Evolutionary conservation across 441 rosid species (phyloP), one percentile per base, ranked within the genome.

Genomic region (Populus tomentosa): DNA sequence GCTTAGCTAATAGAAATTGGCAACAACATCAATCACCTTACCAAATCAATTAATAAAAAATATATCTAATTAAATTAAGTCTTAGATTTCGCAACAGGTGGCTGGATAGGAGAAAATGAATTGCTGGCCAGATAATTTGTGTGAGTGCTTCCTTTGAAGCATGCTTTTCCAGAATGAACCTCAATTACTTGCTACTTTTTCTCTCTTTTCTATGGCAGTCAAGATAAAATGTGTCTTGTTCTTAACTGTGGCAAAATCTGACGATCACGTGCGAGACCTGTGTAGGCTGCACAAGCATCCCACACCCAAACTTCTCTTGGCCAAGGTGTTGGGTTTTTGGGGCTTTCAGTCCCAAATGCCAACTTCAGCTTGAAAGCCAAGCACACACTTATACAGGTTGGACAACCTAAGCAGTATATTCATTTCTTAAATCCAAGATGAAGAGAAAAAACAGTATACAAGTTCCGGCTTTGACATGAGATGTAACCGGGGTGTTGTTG

Each of bases 1-100:
- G 46, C 40, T 76, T 33, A 74, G 74, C 70, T 42, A 76, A 68
- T 2, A 53, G 61, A 53, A 69, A 67, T 56, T 30, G 66, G 75
- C 72, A 73, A 56, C 38, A 24, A 42, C 28, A 67, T 73, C 32
- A 77, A 36, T 26, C 16, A 24, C 24, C 42, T n/a, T 33, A 75
- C 33, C 65, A 56, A 64, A 32, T 32, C 23, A 36, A 36, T 77
- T 10, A 10, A 42, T 20, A 59, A 20, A 32, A 46, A 71, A 65
- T n/a, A 26, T 18, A 5, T 32, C 35, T 23, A 50, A 67, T 56
- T n/a, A 76, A 38, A 76, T 7, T 53, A 53, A 53, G 61, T 18
- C 21, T 53, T 18, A 18, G 61, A 53, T 53, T 53, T 53, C 3
- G 1, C 61, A 53, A 53, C 61, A 53, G 21, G 61, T 53, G 61